Evolutionary conservation across 139 green algal genomes (phyloP), one percentile per base, ranked within the genome.

Genomic region (Auxenochlorella pyrenoidosa): DNA sequence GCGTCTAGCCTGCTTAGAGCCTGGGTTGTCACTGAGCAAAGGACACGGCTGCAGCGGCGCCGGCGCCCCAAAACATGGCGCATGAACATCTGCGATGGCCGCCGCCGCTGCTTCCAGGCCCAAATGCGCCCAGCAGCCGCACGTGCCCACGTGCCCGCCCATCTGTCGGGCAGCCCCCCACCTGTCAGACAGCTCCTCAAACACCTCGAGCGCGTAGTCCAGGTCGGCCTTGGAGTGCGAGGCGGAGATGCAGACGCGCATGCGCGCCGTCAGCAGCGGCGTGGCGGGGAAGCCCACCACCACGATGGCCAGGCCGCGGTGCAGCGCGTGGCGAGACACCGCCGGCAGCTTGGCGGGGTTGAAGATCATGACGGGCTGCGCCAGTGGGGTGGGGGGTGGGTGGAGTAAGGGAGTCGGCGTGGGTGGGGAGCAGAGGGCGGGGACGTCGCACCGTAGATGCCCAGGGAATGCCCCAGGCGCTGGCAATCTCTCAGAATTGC

Each of bases 231-330:
- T 88, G 0, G 91, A 96, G 94, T 99, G 98, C 15, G 96, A 91
- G 0, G 98, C 98, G 28, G 92, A 97, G 88, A 99, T 97, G 95
- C 98, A 99, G 21, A 99, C 90, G 43, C 98, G 93, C 28, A 93
- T 93, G 65, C 98, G 93, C 2, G 92, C 90, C 30, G 95, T 94
- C 44, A 98, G 91, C 85, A 99, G 91, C 19, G 97, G 93, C 15
- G 96, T 99, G 59, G 98, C 98, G 1, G 98, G 98, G 85, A 99
- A 99, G 68, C 98, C 98, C 8, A 99, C 98, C 13, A 99, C 97
- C 36, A 99, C 97, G 22, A 98, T 89, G 21, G 97, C 98, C 12
- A 99, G 72, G 63, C 92, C 91, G 5, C 93, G 91, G 47, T 94
- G 83, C 38, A 98, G 91, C 85, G 94, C 96, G 54, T 94, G 68